Evolutionary conservation across 108 stramenopile genomes (phyloP), one percentile per base, ranked within the genome.

Genomic region (Cyclotella distinguenda): DNA sequence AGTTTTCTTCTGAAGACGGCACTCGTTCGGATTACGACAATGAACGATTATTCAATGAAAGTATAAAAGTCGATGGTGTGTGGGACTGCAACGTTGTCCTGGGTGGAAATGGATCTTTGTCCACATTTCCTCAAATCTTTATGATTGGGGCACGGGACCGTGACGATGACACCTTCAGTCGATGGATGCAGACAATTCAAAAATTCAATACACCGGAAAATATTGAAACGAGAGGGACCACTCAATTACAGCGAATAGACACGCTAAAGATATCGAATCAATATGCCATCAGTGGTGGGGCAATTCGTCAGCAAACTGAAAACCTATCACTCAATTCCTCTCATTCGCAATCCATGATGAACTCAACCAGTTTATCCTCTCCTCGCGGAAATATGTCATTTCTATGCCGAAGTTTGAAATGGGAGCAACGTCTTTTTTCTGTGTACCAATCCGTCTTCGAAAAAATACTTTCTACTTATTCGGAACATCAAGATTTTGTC

Each of bases 361-460:
- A 51, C 49, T 23, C 28, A 34, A 35, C 3, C 11, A 47, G 6
- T 2, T 19, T 26, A 8, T 50, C 32, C 57, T 39, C 27, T 25
- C 28, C 32, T 33, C 65, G 44, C 21, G 31, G 12, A 10, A 10
- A n/a, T 32, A 30, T 32, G 1, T 11, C 11, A 12, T 53, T 31
- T 53, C 30, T 33, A 11, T 53, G 38, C 38, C 16, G 22, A 57
- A 60, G 74, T 38, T 67, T 67, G 32, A 75, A 75, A 42, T 75
- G 74, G 74, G 74, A 75, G 46, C 74, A 75, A 48, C 60, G 74
- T 35, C 61, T 75, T 9, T 75, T 75, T 23, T 53, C 60, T 0
- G 74, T 75, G 6, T 75, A 75, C 33, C 74, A 75, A 56, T 55
- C 53, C 1, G 35, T 75, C 22, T 75, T 75, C 48, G 5, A 16